Base-by-base conservation (phyloP, 345 rosid genomes). In the Noccaea caerulescens region DNA sequence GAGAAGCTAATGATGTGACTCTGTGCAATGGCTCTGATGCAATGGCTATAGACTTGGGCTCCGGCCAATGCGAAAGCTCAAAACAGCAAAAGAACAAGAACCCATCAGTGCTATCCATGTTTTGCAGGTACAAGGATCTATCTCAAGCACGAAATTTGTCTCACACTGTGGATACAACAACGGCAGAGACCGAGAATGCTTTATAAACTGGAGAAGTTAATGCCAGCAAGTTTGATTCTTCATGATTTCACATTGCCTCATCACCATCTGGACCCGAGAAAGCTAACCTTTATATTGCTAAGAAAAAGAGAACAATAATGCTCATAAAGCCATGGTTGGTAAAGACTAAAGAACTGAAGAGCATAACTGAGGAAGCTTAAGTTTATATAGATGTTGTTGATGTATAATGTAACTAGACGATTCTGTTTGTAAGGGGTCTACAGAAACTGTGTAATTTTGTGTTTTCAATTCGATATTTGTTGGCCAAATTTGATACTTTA, bases 121-220 rank as follows among this genome's bases (percentile, higher is more conserved):
- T 89, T 79, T 76, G 82, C 51, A 86, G 58, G 64, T 92, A 83
- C 67, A 86, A 71, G 71, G 70, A 46, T 47, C 72, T 72, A 41
- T 74, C 63, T 34, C 71, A 59, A 20, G 71, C 68, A 0, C 70
- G 27, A 13, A 33, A 64, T 50, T 39, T 71, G 9, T 45, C 77
- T 1, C 46, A 38, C 61, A 49, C 32, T 34, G 56, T 51, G 44
- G 57, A 49, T 32, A 46, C 54, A 0, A 25, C 10, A 0, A 4
- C 11, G 14, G 16, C 46, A 18, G 13, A 44, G 41, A 55, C 70
- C 23, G 33, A 55, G 10, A 55, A 7, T 53, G 47, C 18, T 25
- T 60, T 4, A 10, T 71, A 34, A 37, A 9, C 39, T 16, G 18
- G 18, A 16, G 18, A 16, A 32, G 32, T 67, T 27, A 36, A 14